Evolutionary conservation across 2,329 filamentous ascomycete genomes (phyloP).

Genomic region (Monosporascus sp.): DNA sequence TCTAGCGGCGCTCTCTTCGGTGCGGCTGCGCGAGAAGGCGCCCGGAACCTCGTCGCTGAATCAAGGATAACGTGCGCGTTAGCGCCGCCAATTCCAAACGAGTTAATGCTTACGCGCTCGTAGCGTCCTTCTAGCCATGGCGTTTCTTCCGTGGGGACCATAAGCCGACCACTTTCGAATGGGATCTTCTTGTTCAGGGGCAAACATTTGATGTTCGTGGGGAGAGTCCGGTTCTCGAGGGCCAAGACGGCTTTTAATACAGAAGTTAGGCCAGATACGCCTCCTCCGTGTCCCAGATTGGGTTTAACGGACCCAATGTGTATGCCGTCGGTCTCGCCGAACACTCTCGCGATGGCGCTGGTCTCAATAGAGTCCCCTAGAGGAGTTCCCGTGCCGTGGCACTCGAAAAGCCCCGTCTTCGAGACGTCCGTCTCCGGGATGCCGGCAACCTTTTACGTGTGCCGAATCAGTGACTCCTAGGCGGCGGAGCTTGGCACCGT

Average conservation of each 20-base stretch:
- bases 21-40: too few species aligned
- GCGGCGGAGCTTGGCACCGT: too few species aligned
- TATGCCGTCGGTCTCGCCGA: too few species aligned
- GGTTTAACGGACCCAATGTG: too few species aligned
- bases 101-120: constrained; percentile 15
- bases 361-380: too few species aligned
- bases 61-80: constrained; percentile 16
- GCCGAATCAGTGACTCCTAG: too few species aligned
- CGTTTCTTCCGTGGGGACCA: constrained; percentile 2
- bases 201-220: constrained; percentile 26
- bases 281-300: neutral
- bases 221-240: constrained; percentile 9
- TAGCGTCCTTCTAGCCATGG: constrained; percentile 7
- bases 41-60: neutral
- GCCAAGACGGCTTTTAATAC: constrained; percentile 13
- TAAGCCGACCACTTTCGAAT: constrained; percentile 10
- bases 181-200: constrained; percentile 17
- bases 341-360: too few species aligned
- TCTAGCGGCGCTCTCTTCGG: too few species aligned
- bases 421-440: too few species aligned
- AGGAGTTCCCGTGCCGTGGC: too few species aligned
- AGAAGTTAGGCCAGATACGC: constrained; percentile 11
- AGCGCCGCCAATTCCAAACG: constrained; percentile 18
- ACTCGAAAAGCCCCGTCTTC: too few species aligned
- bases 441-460: too few species aligned